Base-by-base conservation (phyloP, 192 early-diverging fungal species). In the Coemansia aciculifera region DNA sequence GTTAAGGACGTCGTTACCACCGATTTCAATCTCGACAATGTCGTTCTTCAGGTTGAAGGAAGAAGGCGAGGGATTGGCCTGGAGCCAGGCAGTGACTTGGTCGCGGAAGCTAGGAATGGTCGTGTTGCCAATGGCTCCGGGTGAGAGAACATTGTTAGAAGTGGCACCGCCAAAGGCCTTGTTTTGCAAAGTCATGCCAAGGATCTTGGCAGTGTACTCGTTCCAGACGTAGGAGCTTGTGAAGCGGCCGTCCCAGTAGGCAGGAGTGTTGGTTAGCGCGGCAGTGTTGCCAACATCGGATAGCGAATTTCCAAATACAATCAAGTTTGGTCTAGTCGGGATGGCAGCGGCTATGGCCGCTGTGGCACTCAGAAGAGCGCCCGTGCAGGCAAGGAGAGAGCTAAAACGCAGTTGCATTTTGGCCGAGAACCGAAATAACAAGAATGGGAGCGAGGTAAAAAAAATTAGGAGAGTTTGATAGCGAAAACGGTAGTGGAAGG, bases 1-100 rank as follows among this genome's bases (percentile, higher is more conserved):
- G 36, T 36, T 40, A 29, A 29, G 31, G 40, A 65, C 32, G 63
- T 65, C 49, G 27, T 65, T 70, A 15, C 52, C 48, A 6, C 68
- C 68, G 24, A 70, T 63, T 21, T 63, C 60, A 49, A 70, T 32
- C 52, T 54, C 59, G 36, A 70, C 56, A 29, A 70, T 31, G 46
- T 70, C 68, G 38, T 63, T 40, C 12, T 12, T 36, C 2, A 51
- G 32, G 13, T 44, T 39, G 10, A 34, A 43, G 9, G 19, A 15
- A 7, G 38, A 13, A 36, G 63, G 49, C 9, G 31, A 21, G 10
- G 63, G 43, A 10, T 65, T 65, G 11, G 36, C 49, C 24, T 39
- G 40, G 38, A 65, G 63, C 31, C 42, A 65, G 63, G 43, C 19
- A 1, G 43, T 27, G n/a, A 65, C 49, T 32, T 65, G 63, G 36